Conservation (phyloP, 2,329 filamentous ascomycete genomes). For the Xylaria sp. region DNA sequence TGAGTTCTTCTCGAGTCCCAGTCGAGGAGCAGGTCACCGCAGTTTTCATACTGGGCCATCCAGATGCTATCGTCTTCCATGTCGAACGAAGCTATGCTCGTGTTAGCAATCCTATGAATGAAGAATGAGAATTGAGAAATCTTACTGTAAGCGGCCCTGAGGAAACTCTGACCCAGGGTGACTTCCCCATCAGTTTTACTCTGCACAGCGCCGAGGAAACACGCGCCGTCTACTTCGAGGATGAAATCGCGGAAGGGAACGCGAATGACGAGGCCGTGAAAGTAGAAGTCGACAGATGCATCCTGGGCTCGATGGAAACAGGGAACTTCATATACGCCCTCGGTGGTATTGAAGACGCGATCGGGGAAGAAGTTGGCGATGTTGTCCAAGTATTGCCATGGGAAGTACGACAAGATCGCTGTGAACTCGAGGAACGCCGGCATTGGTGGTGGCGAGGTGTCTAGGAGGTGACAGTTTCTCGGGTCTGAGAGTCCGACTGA, state of each 20-base stretch:
- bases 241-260: conserved; percentile 21
- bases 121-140: neutral
- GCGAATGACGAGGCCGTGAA: conserved; percentile 13
- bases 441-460: neutral
- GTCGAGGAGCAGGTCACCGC: conserved; percentile 13
- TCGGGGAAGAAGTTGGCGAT: conserved; percentile 13
- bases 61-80: conserved; percentile 17
- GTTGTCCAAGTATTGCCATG: conserved; percentile 1
- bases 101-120: neutral
- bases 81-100: conserved; percentile 19
- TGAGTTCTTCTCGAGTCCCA: conserved; percentile 10
- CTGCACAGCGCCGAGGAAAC: conserved; percentile 12
- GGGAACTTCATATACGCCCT: conserved; percentile 13
- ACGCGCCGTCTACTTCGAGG: conserved; percentile 9
- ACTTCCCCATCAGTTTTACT: neutral
- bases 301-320: conserved; percentile 15
- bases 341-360: conserved; percentile 8
- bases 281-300: conserved; percentile 19
- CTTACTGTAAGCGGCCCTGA: conserved; percentile 21
- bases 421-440: conserved; percentile 16
- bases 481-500: conserved; percentile 15
- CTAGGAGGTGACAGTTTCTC: conserved; percentile 7
- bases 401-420: conserved; percentile 14
- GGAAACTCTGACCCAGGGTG: conserved; percentile 18
- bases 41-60: conserved; percentile 22